Base-by-base conservation (phyloP, 345 rosid species). In the Noccaea bulbosa region DNA sequence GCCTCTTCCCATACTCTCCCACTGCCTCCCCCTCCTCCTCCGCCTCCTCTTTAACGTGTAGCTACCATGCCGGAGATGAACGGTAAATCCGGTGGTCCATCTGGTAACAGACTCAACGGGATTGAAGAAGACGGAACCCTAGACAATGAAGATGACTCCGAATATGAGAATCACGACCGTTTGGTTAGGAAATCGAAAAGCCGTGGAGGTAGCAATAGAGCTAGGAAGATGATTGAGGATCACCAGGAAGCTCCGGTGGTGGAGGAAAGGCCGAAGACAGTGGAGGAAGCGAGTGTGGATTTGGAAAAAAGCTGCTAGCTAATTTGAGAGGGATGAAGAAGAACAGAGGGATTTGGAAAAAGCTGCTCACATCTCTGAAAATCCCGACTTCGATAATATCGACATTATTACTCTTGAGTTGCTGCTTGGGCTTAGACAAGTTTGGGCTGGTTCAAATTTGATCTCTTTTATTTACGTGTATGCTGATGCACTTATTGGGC, bases 11-110 rank as follows among this genome's bases (percentile, higher is more conserved):
- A 52, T 55, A 56, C 71, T 16, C 70, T 57, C 11, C 82, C 70
- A 0, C 96, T 83, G 0, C 90, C 91, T 7, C 94, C 90, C 0
- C 89, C 82, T 0, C 85, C 81, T 0, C 58, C 80, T 0, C 47
- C 49, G 1, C 62, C 40, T 5, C 85, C 89, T 46, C 79, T 93
- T 14, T 87, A 84, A 77, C 84, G 96, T 0, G 90, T 98, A 9
- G 80, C 82, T 27, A 88, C 86, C 64, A 81, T 89, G 96, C 99
- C 98, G 44, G 96, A 82, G 76, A 86, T 89, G 62, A 88, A 89
- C 75, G 65, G 83, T 77, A 81, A 74, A 63, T 78, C 69, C 70
- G 86, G 86, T 48, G 61, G 22, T 68, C 85, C 78, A 60, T 8
- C 60, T 30, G 72, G 65, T 50, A 71, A 22, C 20, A 76, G 83